Conservation (phyloP, 192 early-diverging fungal genomes). For the Gonapodya prolifera region DNA sequence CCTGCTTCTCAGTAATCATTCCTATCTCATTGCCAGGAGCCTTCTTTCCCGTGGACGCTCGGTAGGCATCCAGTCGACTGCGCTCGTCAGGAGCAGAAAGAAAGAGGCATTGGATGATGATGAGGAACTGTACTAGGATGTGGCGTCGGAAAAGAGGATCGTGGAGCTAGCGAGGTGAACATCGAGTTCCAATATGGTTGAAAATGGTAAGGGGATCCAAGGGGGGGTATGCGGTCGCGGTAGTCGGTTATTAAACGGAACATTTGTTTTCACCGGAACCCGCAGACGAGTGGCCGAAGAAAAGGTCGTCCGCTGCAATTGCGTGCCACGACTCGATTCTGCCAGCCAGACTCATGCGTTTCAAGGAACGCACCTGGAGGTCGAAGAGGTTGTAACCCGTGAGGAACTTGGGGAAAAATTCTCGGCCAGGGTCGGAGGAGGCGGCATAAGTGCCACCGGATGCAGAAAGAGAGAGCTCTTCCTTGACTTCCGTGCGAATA, state of each 20-base stretch:
- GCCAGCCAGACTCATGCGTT: not conserved
- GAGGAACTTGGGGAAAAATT: conserved; percentile 67
- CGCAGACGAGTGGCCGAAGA: not conserved
- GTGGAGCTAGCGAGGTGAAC: conserved; percentile 44
- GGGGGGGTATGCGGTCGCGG: conserved; percentile 67
- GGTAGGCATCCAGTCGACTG: conserved; percentile 23
- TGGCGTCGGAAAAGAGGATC: conserved; percentile 77
- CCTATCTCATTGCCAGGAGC: conserved; percentile 8
- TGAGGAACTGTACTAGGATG: conserved; percentile 74
- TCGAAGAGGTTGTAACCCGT: conserved; percentile 57
- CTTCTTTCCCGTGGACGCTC: conserved; percentile 2
- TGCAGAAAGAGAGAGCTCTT: not conserved
- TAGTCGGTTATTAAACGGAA: conserved; percentile 37
- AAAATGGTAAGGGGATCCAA: conserved; percentile 67
- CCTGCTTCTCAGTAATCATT: conserved; percentile 22
- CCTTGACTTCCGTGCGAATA: not conserved
- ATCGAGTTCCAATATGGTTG: conserved; percentile 73
- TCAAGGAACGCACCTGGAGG: conserved; percentile 39
- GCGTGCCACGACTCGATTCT: not conserved
- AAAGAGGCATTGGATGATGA: conserved; percentile 66
- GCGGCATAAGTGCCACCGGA: not conserved
- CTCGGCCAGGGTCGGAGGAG: not conserved
- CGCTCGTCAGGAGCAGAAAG: conserved; percentile 31
- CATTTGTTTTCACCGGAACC: not conserved
- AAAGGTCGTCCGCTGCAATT: not conserved